A percentile compares a stretch with the other conserved stretches of the same genome.
These are phyloP conservation scores for Loxodes magnus DNA, from an alignment of 73 alveolate genomes.

Conservation along the genomic window DNA sequence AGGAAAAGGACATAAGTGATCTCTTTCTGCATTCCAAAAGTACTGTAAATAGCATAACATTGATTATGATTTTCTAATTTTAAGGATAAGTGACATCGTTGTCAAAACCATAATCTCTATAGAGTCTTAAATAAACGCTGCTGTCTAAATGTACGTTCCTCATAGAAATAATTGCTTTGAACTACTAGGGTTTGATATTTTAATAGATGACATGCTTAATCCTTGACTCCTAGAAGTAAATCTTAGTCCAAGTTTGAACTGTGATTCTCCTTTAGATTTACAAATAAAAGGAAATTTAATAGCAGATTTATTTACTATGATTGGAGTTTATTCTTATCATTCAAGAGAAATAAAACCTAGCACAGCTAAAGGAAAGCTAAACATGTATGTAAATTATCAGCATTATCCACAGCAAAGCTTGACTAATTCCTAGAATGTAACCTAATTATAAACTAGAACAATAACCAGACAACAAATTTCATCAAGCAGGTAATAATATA, in stretches of 20 bases:
- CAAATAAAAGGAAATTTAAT: constrained; percentile 43
- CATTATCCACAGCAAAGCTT: too few relatives aligned
- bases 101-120: constrained; percentile 74
- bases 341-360: too few relatives aligned
- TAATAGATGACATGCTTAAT: constrained; percentile 50
- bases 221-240: constrained; percentile 84
- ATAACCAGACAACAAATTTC: too few relatives aligned
- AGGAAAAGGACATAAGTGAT: constrained; percentile 70
- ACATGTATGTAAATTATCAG: too few relatives aligned
- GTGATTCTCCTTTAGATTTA: constrained; percentile 47
- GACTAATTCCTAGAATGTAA: too few relatives aligned
- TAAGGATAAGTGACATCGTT: constrained; percentile 63
- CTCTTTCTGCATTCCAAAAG: constrained; percentile 38
- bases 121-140: constrained; percentile 50
- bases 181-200: constrained; percentile 66
- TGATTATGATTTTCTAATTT: constrained; percentile 23
- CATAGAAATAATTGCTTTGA: constrained; percentile 71
- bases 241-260: constrained; percentile 57
- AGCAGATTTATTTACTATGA: constrained; percentile 53
- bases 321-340: constrained; percentile 49
- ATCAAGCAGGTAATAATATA: constrained; percentile 62
- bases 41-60: constrained; percentile 19
- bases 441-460: too few relatives aligned
- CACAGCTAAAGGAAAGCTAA: too few relatives aligned
- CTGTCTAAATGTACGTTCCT: constrained; percentile 73